These are phyloP conservation scores for Neoboletus brunneissimus DNA, from an alignment of 768 basidiomycete species.

Conservation along the genomic window DNA sequence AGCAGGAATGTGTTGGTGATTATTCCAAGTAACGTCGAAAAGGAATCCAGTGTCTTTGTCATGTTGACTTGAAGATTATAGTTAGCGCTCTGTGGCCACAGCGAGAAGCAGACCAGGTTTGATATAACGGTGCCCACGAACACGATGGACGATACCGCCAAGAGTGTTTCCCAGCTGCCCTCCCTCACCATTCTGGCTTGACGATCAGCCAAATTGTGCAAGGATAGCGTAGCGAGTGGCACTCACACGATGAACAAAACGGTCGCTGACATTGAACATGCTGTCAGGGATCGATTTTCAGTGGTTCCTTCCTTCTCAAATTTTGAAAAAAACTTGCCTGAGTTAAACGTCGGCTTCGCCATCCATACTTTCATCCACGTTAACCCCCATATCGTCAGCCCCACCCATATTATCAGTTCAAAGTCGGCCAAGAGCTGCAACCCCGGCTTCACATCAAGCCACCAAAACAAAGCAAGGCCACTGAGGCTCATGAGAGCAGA, in stretches of 20 bases:
- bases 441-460: slow-evolving; percentile 66
- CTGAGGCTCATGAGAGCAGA: slow-evolving; percentile 70
- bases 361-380: slow-evolving; percentile 95
- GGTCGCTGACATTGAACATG: slow-evolving; percentile 82
- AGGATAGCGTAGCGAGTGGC: not conserved
- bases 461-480: slow-evolving; percentile 79
- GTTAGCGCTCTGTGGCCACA: slow-evolving; percentile 88
- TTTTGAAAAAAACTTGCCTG: slow-evolving; percentile 45
- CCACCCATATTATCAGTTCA: slow-evolving; percentile 79
- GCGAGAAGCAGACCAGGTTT: slow-evolving; percentile 76
- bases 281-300: slow-evolving; percentile 34
- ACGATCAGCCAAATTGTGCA: not conserved
- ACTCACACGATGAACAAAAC: slow-evolving; percentile 79
- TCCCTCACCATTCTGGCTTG: slow-evolving; percentile 74
- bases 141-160: slow-evolving; percentile 76
- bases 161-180: slow-evolving; percentile 72
- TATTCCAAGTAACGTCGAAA: slow-evolving; percentile 79
- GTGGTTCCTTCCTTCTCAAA: not conserved
- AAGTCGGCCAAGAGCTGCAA: slow-evolving; percentile 74
- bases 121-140: slow-evolving; percentile 72
- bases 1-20: slow-evolving; percentile 85
- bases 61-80: slow-evolving; percentile 80
- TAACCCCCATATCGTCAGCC: slow-evolving; percentile 71
- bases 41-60: slow-evolving; percentile 82
- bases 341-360: slow-evolving; percentile 83